Conservation (phyloP, 768 basidiomycete genomes). For the Lactarius akahatsu region DNA sequence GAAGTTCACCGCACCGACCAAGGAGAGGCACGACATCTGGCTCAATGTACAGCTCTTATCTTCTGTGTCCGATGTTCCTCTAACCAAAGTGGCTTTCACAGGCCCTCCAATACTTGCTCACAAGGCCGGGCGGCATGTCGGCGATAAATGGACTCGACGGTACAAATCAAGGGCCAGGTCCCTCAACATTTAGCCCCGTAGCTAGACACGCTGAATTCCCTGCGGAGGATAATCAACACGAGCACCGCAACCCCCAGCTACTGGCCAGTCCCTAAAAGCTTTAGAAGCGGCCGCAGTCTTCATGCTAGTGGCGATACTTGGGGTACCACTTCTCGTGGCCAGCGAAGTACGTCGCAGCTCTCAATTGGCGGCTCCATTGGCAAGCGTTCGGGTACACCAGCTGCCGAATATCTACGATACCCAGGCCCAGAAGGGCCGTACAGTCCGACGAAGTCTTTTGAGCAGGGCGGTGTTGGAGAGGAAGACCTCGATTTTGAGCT, state of each 20-base stretch:
- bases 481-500: conserved; percentile 82
- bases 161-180: conserved; percentile 10
- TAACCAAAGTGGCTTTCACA: conserved; percentile 36
- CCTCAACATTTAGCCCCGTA: conserved; percentile 35
- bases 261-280: conserved; percentile 71
- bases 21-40: conserved; percentile 98
- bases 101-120: conserved; percentile 89
- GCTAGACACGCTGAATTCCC: conserved; percentile 37
- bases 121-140: conserved; percentile 54
- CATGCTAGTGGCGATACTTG: conserved; percentile 59
- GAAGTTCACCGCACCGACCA: conserved; percentile 96
- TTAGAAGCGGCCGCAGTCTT: conserved; percentile 63
- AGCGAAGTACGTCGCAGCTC: conserved; percentile 75
- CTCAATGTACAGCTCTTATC: conserved; percentile 58
- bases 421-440: conserved; percentile 71
- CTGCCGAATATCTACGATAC: conserved; percentile 87
- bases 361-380: conserved; percentile 71
- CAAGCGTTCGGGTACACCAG: conserved; percentile 89
- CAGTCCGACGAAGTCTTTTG: conserved; percentile 64
- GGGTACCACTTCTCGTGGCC: conserved; percentile 75
- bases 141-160: conserved; percentile 29
- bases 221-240: conserved; percentile 40
- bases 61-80: conserved; percentile 23
- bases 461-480: conserved; percentile 40
- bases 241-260: conserved; percentile 47